Evolutionary conservation across 2,329 filamentous ascomycete species (phyloP).

Genomic region (Trichoderma koningiopsis): DNA sequence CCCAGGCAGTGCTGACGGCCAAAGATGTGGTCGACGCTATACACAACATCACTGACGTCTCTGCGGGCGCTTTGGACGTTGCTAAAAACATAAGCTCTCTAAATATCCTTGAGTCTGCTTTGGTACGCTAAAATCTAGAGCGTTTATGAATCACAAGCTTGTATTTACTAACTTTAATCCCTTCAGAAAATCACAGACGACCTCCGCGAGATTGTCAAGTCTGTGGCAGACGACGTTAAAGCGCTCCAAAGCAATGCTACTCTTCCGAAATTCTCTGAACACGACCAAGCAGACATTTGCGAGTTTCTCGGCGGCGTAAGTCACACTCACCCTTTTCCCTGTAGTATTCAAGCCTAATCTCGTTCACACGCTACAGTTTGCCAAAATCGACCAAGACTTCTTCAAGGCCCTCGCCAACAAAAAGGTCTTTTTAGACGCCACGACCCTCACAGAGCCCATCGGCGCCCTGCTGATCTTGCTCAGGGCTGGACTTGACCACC

Average conservation of each 20-base stretch:
- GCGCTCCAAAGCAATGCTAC: not conserved
- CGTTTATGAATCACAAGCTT: not conserved
- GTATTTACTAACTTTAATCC: not conserved
- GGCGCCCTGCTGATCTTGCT: not conserved
- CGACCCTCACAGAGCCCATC: not conserved
- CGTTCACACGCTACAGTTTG: not conserved
- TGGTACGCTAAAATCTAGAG: not conserved
- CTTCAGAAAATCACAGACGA: not conserved
- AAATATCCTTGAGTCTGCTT: not conserved
- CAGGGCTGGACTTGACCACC: not conserved
- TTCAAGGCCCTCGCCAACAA: not conserved
- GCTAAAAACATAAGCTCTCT: not conserved
- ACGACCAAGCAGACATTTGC: not conserved
- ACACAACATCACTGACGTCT: not conserved
- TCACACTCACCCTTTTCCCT: not conserved
- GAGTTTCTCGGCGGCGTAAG: not conserved
- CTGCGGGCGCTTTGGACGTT: not conserved
- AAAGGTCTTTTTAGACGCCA: not conserved
- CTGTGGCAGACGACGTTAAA: not conserved
- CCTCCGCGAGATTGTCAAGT: not conserved
- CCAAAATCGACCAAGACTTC: not conserved
- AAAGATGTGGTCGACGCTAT: not conserved
- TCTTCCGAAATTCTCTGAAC: not conserved
- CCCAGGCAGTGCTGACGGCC: not conserved
- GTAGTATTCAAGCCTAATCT: not conserved